phyloP scores from a whole-genome alignment of 345 rosid species.

The Mercurialis annua region DNA sequence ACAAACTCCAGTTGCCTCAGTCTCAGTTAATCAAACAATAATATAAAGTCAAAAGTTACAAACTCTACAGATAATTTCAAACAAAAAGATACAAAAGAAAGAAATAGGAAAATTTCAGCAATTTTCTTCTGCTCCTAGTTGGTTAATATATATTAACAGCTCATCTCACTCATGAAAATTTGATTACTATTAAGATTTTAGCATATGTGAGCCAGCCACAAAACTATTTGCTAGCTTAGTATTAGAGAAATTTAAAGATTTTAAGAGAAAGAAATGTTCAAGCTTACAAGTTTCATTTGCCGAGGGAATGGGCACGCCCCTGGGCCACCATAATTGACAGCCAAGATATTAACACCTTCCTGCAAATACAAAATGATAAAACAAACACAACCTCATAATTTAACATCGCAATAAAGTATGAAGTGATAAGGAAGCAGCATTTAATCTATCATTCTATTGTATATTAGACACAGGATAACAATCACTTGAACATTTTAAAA shows the following conservation, averaged over 20 bases:
- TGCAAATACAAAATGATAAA: slow-evolving; percentile 27
- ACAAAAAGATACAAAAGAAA: background rate
- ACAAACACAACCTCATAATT: background rate
- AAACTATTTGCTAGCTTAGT: background rate
- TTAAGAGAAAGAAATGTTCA: slow-evolving; percentile 10
- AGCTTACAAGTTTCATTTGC: slow-evolving; percentile 64
- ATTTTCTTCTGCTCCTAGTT: background rate
- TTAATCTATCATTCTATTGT: too few species aligned
- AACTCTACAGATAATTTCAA: background rate
- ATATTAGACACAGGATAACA: too few species aligned
- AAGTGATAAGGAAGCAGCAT: background rate
- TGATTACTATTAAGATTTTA: background rate
- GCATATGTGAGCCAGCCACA: background rate
- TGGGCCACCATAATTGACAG: slow-evolving; percentile 79
- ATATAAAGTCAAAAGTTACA: background rate
- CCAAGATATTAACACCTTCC: slow-evolving; percentile 80
- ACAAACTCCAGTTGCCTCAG: background rate
- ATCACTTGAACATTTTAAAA: too few species aligned
- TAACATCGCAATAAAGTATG: background rate
- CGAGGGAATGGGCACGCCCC: slow-evolving; percentile 80
- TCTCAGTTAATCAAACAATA: background rate
- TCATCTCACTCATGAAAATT: background rate
- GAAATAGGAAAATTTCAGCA: background rate
- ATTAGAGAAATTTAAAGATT: background rate
- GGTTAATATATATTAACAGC: background rate